Evolutionary conservation across 2,329 filamentous ascomycete species (phyloP), one percentile per base, ranked within the genome.

Genomic region (Xylaria multiplex): DNA sequence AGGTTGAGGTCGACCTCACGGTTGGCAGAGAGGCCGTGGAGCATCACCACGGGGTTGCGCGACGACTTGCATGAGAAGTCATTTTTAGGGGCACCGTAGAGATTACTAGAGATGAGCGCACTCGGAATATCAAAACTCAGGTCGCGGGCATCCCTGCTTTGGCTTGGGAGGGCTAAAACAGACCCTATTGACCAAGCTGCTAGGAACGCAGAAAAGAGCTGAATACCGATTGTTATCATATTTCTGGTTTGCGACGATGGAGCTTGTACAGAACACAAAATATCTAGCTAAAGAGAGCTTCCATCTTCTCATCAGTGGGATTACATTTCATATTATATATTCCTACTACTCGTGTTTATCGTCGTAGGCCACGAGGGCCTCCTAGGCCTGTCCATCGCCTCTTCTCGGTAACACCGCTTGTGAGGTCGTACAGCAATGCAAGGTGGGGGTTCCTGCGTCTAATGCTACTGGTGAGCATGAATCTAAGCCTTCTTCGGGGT

Each of bases 31-130:
- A 75, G 71, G 6, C 73, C 74, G 70, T 87, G 85, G 73, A 90
- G 68, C 63, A 88, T 70, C 77, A 81, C 58, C 75, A 86, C 70
- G 80, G 86, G 69, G 37, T 72, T 73, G 24, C 65, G 70, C n/a
- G 72, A 46, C 16, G 69, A 70, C 30, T 53, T 53, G 66, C 72
- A 77, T 55, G 68, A 52, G 66, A 73, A 75, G 67, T 75, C 50
- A 52, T 74, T 75, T 3, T 48, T 57, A 0, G 73, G 73, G 5
- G 73, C 73, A 8, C 73, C 73, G 56, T 74, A 75, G 32, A 71
- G 57, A 1, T 60, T 42, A 50, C 48, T 71, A 4, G 66, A 59
- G 19, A 40, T 62, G 7, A 75, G 59, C n/a, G 60, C 61, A 40
- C 65, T 66, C 16, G 73, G 72, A 27, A 71, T 67, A 27, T 62